phyloP scores from a whole-genome alignment of 192 early-diverging fungal genomes.

The Pilobolus umbonatus region DNA sequence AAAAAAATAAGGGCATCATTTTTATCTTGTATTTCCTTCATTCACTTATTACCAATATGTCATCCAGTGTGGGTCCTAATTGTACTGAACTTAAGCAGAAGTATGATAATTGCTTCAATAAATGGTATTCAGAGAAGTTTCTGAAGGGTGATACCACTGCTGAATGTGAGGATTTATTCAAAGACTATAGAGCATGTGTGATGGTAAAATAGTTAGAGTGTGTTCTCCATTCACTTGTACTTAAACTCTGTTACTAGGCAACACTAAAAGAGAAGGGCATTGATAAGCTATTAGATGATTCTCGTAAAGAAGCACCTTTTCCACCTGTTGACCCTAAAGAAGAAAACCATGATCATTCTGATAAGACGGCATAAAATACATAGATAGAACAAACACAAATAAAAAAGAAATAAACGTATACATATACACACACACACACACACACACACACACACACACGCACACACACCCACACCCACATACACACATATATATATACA shows the following conservation, averaged over 20 bases:
- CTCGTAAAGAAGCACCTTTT: slow-evolving; percentile 73
- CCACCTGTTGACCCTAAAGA: slow-evolving; percentile 17
- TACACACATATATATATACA: too few relatives aligned
- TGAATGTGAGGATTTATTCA: slow-evolving; percentile 82
- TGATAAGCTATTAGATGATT: slow-evolving; percentile 79
- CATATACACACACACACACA: neutral
- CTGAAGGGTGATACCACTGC: slow-evolving; percentile 76
- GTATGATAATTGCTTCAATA: slow-evolving; percentile 91
- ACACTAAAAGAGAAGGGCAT: slow-evolving; percentile 80
- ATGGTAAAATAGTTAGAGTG: slow-evolving; percentile 48
- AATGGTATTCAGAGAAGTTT: slow-evolving; percentile 94
- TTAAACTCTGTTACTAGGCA: slow-evolving; percentile 35
- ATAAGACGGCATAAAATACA: neutral
- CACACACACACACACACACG: too few relatives aligned
- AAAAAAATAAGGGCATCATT: too few relatives aligned
- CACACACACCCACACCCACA: too few relatives aligned
- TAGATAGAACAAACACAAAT: neutral
- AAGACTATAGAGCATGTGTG: slow-evolving; percentile 79
- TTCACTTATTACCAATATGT: too few relatives aligned
- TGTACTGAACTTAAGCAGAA: slow-evolving; percentile 78
- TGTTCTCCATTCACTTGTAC: neutral
- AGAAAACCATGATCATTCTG: neutral
- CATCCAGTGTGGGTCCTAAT: slow-evolving; percentile 58
- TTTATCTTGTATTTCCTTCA: too few relatives aligned
- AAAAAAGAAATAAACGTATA: neutral